phyloP scores from a whole-genome alignment of 208 protist genomes.

The Leishmania braziliensis region DNA sequence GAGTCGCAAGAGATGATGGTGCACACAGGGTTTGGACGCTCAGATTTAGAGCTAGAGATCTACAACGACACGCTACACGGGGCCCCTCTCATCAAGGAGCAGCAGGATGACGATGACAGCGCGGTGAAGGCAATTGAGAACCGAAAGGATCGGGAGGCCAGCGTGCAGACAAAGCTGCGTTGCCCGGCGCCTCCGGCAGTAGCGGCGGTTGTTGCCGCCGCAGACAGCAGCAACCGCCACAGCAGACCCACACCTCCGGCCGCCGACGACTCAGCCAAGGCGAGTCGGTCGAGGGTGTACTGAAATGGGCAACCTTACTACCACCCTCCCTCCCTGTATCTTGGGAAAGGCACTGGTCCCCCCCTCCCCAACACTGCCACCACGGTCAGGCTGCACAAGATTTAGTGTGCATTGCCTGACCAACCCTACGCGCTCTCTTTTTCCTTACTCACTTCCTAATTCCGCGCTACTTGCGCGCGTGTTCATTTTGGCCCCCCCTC shows the following conservation, averaged over 20 bases:
- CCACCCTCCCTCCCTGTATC: slow-evolving; percentile 1
- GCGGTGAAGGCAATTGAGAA: neutral
- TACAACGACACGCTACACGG: slow-evolving; percentile 53
- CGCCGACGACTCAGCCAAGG: neutral
- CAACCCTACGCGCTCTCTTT: neutral
- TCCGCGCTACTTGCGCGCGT: no score
- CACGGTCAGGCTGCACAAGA: neutral
- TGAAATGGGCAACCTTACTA: neutral
- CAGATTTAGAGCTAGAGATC: slow-evolving; percentile 27
- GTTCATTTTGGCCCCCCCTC: no score
- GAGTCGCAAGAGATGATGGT: slow-evolving; percentile 33
- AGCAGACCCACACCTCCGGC: neutral
- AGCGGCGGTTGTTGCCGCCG: neutral
- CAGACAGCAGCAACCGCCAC: no score
- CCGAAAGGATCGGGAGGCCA: neutral
- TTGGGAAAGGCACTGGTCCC: neutral
- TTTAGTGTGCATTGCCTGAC: neutral
- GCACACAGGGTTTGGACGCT: slow-evolving; percentile 5
- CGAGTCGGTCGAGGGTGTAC: neutral
- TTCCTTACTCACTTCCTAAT: neutral
- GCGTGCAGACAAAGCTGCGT: neutral
- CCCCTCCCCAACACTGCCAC: neutral
- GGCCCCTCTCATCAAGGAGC: slow-evolving; percentile 9
- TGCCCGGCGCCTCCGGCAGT: neutral
- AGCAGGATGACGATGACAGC: neutral